phyloP scores from a whole-genome alignment of 2,329 filamentous ascomycete species.

The Tolypocladium guangdongense region DNA sequence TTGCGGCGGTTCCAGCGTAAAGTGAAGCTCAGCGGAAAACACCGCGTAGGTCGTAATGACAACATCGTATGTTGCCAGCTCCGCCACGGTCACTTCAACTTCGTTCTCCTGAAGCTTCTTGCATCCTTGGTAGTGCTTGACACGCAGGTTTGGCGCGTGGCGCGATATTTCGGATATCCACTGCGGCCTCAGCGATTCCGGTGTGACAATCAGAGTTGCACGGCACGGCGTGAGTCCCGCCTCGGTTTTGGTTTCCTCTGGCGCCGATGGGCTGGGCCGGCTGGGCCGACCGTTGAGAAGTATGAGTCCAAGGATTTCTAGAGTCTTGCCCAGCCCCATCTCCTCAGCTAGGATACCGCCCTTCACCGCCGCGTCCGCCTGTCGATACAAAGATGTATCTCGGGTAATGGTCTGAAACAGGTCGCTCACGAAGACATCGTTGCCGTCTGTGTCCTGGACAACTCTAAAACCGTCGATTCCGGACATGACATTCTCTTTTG shows the following conservation, averaged over 20 bases:
- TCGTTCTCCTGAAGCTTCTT: constrained; percentile 22
- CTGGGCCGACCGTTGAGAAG: constrained; percentile 38
- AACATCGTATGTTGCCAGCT: constrained; percentile 42
- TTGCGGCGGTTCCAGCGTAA: constrained; percentile 57
- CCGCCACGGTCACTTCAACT: constrained; percentile 28
- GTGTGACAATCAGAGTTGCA: constrained; percentile 52
- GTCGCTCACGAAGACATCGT: constrained; percentile 45
- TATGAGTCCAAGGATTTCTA: constrained; percentile 65
- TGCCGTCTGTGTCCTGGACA: constrained; percentile 21
- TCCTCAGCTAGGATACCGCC: constrained; percentile 67
- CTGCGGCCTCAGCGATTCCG: constrained; percentile 44
- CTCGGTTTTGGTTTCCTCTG: constrained; percentile 17
- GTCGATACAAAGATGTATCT: constrained; percentile 33
- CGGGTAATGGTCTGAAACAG: constrained; percentile 48
- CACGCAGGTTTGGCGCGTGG: constrained; percentile 46
- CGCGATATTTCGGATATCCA: constrained; percentile 49
- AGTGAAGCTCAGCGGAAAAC: constrained; percentile 72
- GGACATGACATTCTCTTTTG: neutral
- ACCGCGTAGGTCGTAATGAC: constrained; percentile 58
- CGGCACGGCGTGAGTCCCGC: constrained; percentile 35
- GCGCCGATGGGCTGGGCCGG: constrained; percentile 1
- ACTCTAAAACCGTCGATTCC: constrained; percentile 19
- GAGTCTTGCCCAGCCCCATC: constrained; percentile 74
- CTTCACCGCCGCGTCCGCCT: constrained; percentile 28
- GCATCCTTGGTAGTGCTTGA: constrained; percentile 46